A percentile compares a stretch with the other conserved stretches of the same genome.
These are phyloP conservation scores for Diutina mesorugosa DNA, from an alignment of 1,139 yeast genomes.

Conservation along the genomic window DNA sequence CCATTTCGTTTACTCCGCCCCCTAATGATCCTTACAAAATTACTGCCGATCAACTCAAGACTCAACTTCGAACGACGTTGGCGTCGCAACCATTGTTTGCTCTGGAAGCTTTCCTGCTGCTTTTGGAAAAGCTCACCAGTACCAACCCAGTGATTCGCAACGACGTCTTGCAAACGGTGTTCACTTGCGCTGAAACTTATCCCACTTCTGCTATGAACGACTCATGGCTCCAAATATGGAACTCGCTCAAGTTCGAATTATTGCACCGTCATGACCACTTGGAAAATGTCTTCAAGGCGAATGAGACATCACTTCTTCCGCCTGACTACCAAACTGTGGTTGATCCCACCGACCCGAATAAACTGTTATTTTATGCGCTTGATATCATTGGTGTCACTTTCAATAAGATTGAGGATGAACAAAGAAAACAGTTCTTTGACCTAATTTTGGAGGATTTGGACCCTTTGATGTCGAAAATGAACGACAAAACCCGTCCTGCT, in stretches of 20 bases:
- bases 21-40: slow-evolving; percentile 82
- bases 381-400: not conserved
- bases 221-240: slow-evolving; percentile 73
- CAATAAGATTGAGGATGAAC: not conserved
- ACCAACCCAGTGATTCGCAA: slow-evolving; percentile 66
- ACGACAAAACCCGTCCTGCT: not conserved
- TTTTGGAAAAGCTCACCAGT: slow-evolving; percentile 76
- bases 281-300: slow-evolving; percentile 20
- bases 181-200: slow-evolving; percentile 42
- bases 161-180: slow-evolving; percentile 60
- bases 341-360: slow-evolving; percentile 27
- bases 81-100: slow-evolving; percentile 57
- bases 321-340: slow-evolving; percentile 10
- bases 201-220: slow-evolving; percentile 31
- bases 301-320: not conserved
- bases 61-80: slow-evolving; percentile 43
- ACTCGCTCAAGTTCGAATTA: slow-evolving; percentile 76
- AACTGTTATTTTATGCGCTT: slow-evolving; percentile 29
- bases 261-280: slow-evolving; percentile 46
- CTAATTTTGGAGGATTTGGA: not conserved
- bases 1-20: slow-evolving; percentile 91
- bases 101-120: slow-evolving; percentile 59
- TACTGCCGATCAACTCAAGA: slow-evolving; percentile 59
- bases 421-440: not conserved
- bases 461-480: not conserved